Evolutionary conservation across 2,329 filamentous ascomycete species (phyloP), one percentile per base, ranked within the genome.

Genomic region (Alternaria solani): DNA sequence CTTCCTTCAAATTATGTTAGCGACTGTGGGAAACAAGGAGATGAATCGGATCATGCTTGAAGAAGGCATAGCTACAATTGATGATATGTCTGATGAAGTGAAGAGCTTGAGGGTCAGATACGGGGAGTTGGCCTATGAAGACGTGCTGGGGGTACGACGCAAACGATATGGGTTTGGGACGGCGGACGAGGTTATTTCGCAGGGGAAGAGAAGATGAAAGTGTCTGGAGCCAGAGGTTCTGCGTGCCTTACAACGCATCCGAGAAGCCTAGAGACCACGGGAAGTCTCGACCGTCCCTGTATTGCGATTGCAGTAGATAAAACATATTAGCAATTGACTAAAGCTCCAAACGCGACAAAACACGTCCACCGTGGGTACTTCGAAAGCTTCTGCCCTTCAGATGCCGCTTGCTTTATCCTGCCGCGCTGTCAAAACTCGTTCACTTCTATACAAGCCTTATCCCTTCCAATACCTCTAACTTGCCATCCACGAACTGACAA

Each of bases 401-500:
- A 16, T 16, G 14, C 6, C 6, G 2, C 12, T 36, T 4, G 2
- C 32, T 16, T 5, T 16, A 36, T 36, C 32, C 6, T 36, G 32
- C 12, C 32, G 32, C 32, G 11, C 32, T 36, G 32, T 16, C 32
- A 16, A 36, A 36, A 11, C 32, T 12, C 5, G 5, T 16, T 5
- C 32, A 12, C 32, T 36, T 36, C 2, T 6, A 36, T 16, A 7
- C 12, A 7, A 5, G 9, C 11, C 4, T 11, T 11, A 11, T 30
- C 28, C 2, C 32, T 4, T 36, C 14, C 12, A 4, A 7, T 7
- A 7, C 14, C 14, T 5, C 14, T 26, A 63, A 20, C 48, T 62
- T 28, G 56, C 42, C 64, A 66, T 66, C 62, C 64, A 66, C 20
- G 42, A 53, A 56, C 49, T 52, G 5, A 66, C 41, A 38, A 60